Evolutionary conservation across 192 early-diverging fungal species (phyloP).

Genomic region (Coemansia sp.): DNA sequence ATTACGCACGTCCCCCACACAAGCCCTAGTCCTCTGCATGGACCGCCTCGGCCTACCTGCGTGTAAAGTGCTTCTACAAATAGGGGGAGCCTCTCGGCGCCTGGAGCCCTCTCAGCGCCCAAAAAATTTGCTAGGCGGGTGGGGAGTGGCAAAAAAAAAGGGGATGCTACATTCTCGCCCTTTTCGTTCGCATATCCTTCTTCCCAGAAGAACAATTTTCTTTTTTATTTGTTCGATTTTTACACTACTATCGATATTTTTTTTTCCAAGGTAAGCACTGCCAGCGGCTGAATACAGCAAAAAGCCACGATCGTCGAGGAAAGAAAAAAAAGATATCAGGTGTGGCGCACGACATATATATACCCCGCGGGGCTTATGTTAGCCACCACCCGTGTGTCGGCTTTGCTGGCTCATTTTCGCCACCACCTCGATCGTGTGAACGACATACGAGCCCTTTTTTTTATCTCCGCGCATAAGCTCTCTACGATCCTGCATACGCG

Average conservation of each 20-base stretch:
- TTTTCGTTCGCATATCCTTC: background rate
- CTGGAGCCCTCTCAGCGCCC: constrained; percentile 5
- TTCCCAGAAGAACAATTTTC: constrained; percentile 1
- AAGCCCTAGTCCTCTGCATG: background rate
- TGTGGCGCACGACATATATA: background rate
- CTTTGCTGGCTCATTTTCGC: background rate
- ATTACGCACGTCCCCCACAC: constrained; percentile 7
- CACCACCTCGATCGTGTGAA: background rate
- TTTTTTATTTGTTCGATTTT: background rate
- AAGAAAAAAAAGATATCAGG: background rate
- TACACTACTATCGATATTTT: constrained; percentile 13
- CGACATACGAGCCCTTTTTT: background rate
- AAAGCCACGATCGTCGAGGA: background rate
- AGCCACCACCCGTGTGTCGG: background rate
- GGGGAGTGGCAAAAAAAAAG: constrained; percentile 5
- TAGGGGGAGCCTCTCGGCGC: constrained; percentile 6
- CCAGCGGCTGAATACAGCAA: background rate
- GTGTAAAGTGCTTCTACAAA: background rate
- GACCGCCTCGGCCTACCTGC: background rate
- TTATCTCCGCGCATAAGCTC: background rate
- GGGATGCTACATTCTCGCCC: constrained; percentile 6
- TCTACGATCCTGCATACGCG: background rate
- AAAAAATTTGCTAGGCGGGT: background rate
- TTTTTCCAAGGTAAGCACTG: constrained; percentile 4
- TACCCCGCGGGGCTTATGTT: background rate